Evolutionary conservation across 2,329 filamentous ascomycete genomes (phyloP), one percentile per base, ranked within the genome.

Genomic region (Fusarium sp.): DNA sequence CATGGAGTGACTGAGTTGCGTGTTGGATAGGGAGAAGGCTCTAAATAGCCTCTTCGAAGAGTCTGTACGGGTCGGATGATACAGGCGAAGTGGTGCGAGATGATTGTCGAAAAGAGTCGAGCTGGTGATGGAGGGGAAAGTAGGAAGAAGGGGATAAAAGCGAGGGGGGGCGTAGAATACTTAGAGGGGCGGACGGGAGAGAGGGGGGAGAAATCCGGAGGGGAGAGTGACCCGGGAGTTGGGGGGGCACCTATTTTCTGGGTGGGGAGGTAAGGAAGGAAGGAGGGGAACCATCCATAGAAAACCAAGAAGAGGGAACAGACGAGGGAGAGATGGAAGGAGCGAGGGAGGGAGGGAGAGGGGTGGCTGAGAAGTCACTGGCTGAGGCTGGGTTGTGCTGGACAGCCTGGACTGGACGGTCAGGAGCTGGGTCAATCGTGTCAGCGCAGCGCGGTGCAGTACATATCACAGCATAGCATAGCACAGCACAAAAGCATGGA

Each of bases 1-100:
- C 80, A 81, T 82, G 77, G 79, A 81, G 80, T 75, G 77, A 77
- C 75, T 81, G 80, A 78, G 78, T 73, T 63, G 67, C 65, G 52
- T 70, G 53, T 73, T 68, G 56, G 57, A 49, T 63, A 54, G 65
- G 68, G 59, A 65, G 65, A 74, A 79, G 78, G 78, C 76, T 77
- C 65, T 74, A 37, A 53, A 61, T 69, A 67, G 74, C 78, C 77
- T 80, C 73, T 73, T 68, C 63, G 63, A 72, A 5, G 61, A 56
- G 41, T 59, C 52, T 67, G 56, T 61, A 71, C 66, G 57, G 71
- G 67, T 73, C 59, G 67, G 77, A 78, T 77, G 76, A 76, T 73
- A 72, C 71, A 66, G 67, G 67, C 57, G 70, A 62, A 57, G 61
- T 68, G 73, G 73, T 73, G 75, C 34, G 64, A 52, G 67, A 63